These are phyloP conservation scores for Ophiocordyceps camponoti-floridani DNA, from an alignment of 2,329 filamentous ascomycete genomes.

Conservation along the genomic window DNA sequence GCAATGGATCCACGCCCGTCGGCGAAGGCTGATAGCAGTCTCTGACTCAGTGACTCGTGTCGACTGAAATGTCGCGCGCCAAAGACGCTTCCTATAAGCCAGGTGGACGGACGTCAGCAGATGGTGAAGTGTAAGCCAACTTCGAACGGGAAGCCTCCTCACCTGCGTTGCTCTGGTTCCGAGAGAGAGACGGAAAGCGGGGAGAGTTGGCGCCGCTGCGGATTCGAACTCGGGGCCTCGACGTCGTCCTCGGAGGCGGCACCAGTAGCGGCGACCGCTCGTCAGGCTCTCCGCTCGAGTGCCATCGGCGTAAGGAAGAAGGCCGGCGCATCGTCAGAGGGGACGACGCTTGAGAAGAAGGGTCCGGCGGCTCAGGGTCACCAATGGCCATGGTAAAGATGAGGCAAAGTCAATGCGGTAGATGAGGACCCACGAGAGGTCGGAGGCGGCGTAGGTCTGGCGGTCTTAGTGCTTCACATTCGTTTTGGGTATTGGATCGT, in stretches of 20 bases:
- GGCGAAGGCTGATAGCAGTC: slow-evolving; percentile 42
- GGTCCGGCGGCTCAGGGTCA: slow-evolving; percentile 9
- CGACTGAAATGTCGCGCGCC: slow-evolving; percentile 34
- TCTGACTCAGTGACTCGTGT: slow-evolving; percentile 38
- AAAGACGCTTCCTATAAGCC: slow-evolving; percentile 17
- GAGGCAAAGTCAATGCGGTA: background rate
- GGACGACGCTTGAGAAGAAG: slow-evolving; percentile 15
- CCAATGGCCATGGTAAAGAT: slow-evolving; percentile 9
- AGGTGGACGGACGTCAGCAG: background rate
- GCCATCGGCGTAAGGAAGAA: slow-evolving; percentile 8
- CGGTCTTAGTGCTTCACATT: background rate
- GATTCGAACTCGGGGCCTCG: slow-evolving; percentile 21
- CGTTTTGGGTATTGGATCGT: background rate
- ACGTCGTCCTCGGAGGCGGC: slow-evolving; percentile 10
- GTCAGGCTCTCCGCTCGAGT: slow-evolving; percentile 16
- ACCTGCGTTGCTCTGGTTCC: slow-evolving; percentile 28
- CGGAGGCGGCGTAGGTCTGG: background rate
- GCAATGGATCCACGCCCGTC: slow-evolving; percentile 39
- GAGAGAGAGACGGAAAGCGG: slow-evolving; percentile 11
- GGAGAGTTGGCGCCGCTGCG: slow-evolving; percentile 14
- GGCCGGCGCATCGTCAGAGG: slow-evolving; percentile 14
- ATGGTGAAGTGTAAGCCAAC: background rate
- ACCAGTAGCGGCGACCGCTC: slow-evolving; percentile 26
- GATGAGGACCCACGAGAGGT: background rate
- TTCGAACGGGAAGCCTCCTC: background rate